Evolutionary conservation across 2,329 filamentous ascomycete genomes (phyloP), one percentile per base, ranked within the genome.

Genomic region (Dryadomyces quercivorus): DNA sequence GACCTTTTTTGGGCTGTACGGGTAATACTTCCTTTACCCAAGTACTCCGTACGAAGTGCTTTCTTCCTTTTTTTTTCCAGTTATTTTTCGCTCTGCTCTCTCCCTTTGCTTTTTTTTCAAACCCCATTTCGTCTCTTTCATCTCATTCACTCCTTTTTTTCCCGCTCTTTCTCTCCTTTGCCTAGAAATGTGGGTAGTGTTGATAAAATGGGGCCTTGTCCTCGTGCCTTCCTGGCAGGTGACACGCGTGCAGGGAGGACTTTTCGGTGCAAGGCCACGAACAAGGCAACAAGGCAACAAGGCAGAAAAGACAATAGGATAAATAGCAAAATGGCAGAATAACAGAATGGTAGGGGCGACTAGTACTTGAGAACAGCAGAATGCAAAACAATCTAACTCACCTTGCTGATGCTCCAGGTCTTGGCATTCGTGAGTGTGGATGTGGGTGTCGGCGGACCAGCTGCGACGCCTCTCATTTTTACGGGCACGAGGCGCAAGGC

Each of bases 341-440:
- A 13, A 3, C 10, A 21, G 36, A 34, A 15, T 13, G 20, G 20
- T 31, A 42, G 22, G 16, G 15, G 2, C 7, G 13, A 38, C 47
- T 12, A n/a, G 31, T 10, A 38, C 47, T 31, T n/a, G 5, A 42
- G 55, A 57, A 18, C 45, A 31, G 22, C 43, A 53, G 36, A 47
- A 44, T 43, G 21, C 3, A 6, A 26, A 20, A 43, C 13, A 22
- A n/a, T n/a, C 42, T 50, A 56, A 60, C 61, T 50, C 57, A 60
- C 61, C 58, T 59, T 60, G 55, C 70, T 70, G 55, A 72, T 70
- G 59, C 63, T 71, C 65, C 67, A 72, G 13, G 70, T 73, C 51
- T 72, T 69, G 53, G 62, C 64, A 51, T 66, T 61, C 15, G 12
- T 15, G 36, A n/a, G 45, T 12, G 18, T 18, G 16, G 46, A 61